Evolutionary conservation across 139 green algal species (phyloP).

Genomic region (Chara braunii): DNA sequence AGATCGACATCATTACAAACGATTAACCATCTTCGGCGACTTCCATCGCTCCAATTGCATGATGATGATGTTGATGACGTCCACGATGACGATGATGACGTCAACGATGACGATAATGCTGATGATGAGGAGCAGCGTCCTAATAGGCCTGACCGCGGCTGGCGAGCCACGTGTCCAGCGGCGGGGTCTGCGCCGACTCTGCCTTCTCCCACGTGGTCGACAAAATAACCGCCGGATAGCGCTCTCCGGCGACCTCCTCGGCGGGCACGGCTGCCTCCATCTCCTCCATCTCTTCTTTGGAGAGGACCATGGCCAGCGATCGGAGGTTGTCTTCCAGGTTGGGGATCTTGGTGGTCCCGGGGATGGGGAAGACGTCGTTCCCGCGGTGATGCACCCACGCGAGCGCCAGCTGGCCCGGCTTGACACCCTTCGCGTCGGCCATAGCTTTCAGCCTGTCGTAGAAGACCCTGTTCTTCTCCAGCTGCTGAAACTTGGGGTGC

Average conservation of each 20-base stretch:
- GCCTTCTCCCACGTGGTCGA: slow-evolving; percentile 1
- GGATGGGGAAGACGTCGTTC: slow-evolving; percentile 63
- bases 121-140: no score
- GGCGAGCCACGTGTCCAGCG: slow-evolving; percentile 15
- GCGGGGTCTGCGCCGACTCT: slow-evolving; percentile 21
- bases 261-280: slow-evolving; percentile 8
- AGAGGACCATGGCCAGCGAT: no score
- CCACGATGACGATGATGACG: no score
- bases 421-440: slow-evolving; percentile 54
- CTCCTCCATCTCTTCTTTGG: slow-evolving; percentile 5
- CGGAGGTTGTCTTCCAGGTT: slow-evolving; percentile 24
- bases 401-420: slow-evolving; percentile 61
- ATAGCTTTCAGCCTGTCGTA: slow-evolving; percentile 51
- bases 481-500: slow-evolving; percentile 5
- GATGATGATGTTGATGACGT: no score
- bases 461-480: slow-evolving; percentile 57
- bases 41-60: no score
- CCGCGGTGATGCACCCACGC: slow-evolving; percentile 64
- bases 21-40: no score
- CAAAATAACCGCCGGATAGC: slow-evolving; percentile 17
- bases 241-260: slow-evolving; percentile 1
- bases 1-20: no score
- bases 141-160: no score
- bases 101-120: no score
- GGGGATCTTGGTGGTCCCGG: slow-evolving; percentile 21